phyloP scores from a whole-genome alignment of 805 yeast genomes.

The Candida silvatica region DNA sequence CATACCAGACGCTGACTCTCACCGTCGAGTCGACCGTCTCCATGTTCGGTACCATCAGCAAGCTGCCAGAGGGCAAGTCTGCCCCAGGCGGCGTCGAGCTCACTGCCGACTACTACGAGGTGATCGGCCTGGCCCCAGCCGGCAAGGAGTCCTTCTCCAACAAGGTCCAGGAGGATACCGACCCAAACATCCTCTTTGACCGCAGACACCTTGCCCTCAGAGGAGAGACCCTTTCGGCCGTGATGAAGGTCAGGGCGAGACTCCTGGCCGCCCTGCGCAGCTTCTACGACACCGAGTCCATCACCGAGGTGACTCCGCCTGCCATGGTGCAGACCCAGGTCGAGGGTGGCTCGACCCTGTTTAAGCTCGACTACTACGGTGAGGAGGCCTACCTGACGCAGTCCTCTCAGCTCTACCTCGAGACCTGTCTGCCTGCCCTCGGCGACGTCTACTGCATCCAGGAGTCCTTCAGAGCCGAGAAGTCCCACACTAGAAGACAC shows the following conservation, averaged over 20 bases:
- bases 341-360: constrained; percentile 97
- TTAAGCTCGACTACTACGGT: constrained; percentile 89
- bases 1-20: constrained; percentile 73
- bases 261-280: constrained; percentile 67
- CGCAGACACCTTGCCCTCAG: constrained; percentile 94
- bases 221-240: constrained; percentile 90
- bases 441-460: constrained; percentile 98
- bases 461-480: constrained; percentile 98
- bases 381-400: constrained; percentile 96
- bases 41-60: constrained; percentile 71
- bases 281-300: constrained; percentile 63
- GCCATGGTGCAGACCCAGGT: constrained; percentile 99
- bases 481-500: constrained; percentile 98
- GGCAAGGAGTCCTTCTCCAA: constrained; percentile 95
- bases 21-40: constrained; percentile 83
- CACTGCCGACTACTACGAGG: constrained; percentile 79
- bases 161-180: constrained; percentile 89
- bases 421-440: constrained; percentile 90
- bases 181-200: constrained; percentile 86
- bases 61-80: constrained; percentile 89
- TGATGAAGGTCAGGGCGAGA: constrained; percentile 89
- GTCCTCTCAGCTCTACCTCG: constrained; percentile 93
- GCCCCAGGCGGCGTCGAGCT: constrained; percentile 98
- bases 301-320: constrained; percentile 95
- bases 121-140: constrained; percentile 89